A percentile compares a stretch with the other conserved stretches of the same genome.
phyloP scores from a whole-genome alignment of 306 rosid species.

The Quercus ilex region DNA sequence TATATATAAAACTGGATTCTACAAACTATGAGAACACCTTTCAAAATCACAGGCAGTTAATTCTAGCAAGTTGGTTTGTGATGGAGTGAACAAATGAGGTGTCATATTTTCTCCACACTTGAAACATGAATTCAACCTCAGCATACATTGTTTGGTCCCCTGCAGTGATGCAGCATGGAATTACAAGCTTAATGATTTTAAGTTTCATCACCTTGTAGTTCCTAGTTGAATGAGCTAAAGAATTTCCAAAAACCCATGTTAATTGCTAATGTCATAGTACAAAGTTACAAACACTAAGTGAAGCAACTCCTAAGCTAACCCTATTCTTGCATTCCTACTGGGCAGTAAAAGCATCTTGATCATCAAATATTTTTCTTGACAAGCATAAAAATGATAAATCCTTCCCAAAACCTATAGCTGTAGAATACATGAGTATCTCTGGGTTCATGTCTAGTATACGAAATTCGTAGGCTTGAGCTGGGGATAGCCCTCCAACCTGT shows the following conservation, averaged over 20 bases:
- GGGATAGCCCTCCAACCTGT: not conserved
- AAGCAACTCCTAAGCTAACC: not conserved
- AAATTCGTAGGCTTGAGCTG: not conserved
- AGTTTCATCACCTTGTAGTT: not conserved
- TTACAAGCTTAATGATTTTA: not conserved
- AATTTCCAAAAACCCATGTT: not conserved
- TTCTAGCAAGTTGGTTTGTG: not conserved
- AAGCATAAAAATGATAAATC: not conserved
- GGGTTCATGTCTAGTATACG: not conserved
- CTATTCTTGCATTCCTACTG: no score
- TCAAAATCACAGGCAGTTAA: not conserved
- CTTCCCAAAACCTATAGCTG: not conserved
- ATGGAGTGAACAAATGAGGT: not conserved
- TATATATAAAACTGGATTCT: no score
- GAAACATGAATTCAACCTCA: no score
- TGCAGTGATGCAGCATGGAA: not conserved
- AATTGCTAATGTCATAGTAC: not conserved
- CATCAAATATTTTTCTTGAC: conserved; percentile 48
- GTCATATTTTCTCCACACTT: not conserved
- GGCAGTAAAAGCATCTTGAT: conserved; percentile 40
- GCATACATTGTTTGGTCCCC: not conserved
- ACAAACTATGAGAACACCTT: not conserved
- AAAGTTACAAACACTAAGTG: not conserved
- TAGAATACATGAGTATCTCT: not conserved
- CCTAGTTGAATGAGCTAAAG: not conserved